A percentile compares a stretch with the other conserved stretches of the same genome.
These are phyloP conservation scores for Stellera chamaejasme DNA, from an alignment of 345 rosid species.

Conservation along the genomic window DNA sequence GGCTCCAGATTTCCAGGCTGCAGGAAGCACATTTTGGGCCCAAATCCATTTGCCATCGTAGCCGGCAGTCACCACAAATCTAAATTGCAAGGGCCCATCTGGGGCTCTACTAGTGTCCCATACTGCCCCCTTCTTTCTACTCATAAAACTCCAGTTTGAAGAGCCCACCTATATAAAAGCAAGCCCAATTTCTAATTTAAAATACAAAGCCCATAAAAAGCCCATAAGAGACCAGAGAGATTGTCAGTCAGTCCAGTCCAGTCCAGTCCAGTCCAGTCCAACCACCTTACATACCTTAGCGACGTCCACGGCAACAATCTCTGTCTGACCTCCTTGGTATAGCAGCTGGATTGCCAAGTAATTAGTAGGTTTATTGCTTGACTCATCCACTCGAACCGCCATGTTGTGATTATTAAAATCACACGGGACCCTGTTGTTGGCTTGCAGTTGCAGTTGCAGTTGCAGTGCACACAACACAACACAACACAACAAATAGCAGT, in stretches of 20 bases:
- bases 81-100: constrained; percentile 61
- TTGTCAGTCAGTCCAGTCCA: too few relatives aligned
- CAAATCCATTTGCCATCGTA: constrained; percentile 81
- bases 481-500: too few relatives aligned
- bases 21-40: constrained; percentile 68
- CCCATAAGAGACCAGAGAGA: too few relatives aligned
- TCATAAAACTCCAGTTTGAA: constrained; percentile 64
- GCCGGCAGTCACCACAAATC: constrained; percentile 69
- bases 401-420: constrained; percentile 55
- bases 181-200: neutral
- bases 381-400: constrained; percentile 83
- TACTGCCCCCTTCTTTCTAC: constrained; percentile 65
- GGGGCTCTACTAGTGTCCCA: constrained; percentile 74
- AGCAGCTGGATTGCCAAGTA: constrained; percentile 66
- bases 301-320: constrained; percentile 65
- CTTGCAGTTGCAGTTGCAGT: too few relatives aligned
- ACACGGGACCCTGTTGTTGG: constrained; percentile 81
- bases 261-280: too few relatives aligned
- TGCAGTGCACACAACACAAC: too few relatives aligned
- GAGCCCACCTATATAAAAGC: constrained; percentile 39
- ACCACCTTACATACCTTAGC: constrained; percentile 33
- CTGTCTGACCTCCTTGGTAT: constrained; percentile 95
- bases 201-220: too few relatives aligned
- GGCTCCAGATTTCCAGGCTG: constrained; percentile 52
- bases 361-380: constrained; percentile 61